These are phyloP conservation scores for Bremia lactucae DNA, from an alignment of 352 stramenopile species.

Conservation along the genomic window DNA sequence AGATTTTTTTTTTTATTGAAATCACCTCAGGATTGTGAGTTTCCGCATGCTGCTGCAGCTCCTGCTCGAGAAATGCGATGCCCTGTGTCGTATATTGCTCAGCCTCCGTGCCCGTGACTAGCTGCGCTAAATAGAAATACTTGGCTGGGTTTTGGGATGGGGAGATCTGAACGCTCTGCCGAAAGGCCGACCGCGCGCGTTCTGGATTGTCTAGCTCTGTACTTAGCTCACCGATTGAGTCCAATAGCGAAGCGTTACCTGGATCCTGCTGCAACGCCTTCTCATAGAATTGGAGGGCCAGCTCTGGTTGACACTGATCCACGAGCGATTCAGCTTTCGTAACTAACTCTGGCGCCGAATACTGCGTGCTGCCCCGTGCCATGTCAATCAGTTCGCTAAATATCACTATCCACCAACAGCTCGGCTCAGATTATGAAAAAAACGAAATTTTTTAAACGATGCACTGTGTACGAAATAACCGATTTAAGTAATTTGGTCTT, in stretches of 20 bases:
- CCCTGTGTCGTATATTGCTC: slow-evolving; percentile 59
- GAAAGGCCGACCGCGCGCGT: slow-evolving; percentile 58
- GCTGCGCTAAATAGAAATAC: slow-evolving; percentile 80
- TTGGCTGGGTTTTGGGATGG: slow-evolving; percentile 70
- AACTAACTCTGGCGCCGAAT: slow-evolving; percentile 59
- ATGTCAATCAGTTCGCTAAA: slow-evolving; percentile 9
- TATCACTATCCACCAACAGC: too few species aligned
- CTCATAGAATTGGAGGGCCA: slow-evolving; percentile 80
- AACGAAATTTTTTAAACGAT: too few species aligned
- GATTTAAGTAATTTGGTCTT: too few species aligned
- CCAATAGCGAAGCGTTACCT: slow-evolving; percentile 53
- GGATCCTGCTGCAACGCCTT: slow-evolving; percentile 64
- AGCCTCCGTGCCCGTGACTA: slow-evolving; percentile 62
- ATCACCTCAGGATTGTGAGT: slow-evolving; percentile 37
- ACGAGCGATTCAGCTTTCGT: slow-evolving; percentile 76
- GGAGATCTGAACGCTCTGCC: slow-evolving; percentile 53
- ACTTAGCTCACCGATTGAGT: slow-evolving; percentile 68
- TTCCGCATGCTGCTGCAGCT: slow-evolving; percentile 37
- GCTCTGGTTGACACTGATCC: slow-evolving; percentile 75
- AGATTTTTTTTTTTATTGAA: slow-evolving; percentile 86
- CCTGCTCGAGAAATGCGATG: slow-evolving; percentile 50
- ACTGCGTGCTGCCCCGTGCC: slow-evolving; percentile 23
- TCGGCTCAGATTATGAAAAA: too few species aligned
- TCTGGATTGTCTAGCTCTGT: slow-evolving; percentile 78
- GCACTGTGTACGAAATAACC: too few species aligned